Base-by-base conservation (phyloP, 2,329 filamentous ascomycete species). In the Penicillium griseofulvum region DNA sequence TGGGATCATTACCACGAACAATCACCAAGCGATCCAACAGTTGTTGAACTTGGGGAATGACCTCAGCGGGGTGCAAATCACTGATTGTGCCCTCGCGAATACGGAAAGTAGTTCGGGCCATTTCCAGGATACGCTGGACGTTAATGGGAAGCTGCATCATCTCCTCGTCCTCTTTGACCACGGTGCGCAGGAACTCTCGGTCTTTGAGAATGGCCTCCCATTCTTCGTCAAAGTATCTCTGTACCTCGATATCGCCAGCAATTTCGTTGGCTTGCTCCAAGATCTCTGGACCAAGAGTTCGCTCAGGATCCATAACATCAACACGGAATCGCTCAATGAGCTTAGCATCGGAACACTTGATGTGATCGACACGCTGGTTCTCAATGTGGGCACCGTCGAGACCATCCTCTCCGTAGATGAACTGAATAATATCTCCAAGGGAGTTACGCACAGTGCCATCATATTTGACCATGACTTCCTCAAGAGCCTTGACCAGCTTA, bases 391-490 rank as follows among this genome's bases (percentile, higher is more conserved):
- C 89, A 69, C 90, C 95, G 73, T 99, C 95, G 8, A 97, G 83
- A 68, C 94, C 95, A 74, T 99, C 95, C 73, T 99, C 94, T 69
- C 94, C 94, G 64, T 99, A 99, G 58, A 97, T 82, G 78, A 99
- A 99, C 70, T 99, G 93, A 52, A 99, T 87, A 60, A 99, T 89
- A 67, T 99, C 95, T 43, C 94, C 94, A 42, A 97, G 82, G 2
- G 94, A 99, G 76, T 99, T 99, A 56, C 94, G 88, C 28, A 99
- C 91, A 6, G 94, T 99, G 60, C 93, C 93, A 67, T 99, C 94
- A 71, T 99, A 99, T 70, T 95, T 95, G 56, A 93, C 92, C 80
- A 93, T 96, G 50, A 97, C 88, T 74, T 99, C 94, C 81, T 99
- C 94, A 3, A 99, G 83, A 11, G 95, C 95, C 78, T 99, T 99